Base-by-base conservation (phyloP, 768 basidiomycete species). In the Naganishia randhawae region DNA sequence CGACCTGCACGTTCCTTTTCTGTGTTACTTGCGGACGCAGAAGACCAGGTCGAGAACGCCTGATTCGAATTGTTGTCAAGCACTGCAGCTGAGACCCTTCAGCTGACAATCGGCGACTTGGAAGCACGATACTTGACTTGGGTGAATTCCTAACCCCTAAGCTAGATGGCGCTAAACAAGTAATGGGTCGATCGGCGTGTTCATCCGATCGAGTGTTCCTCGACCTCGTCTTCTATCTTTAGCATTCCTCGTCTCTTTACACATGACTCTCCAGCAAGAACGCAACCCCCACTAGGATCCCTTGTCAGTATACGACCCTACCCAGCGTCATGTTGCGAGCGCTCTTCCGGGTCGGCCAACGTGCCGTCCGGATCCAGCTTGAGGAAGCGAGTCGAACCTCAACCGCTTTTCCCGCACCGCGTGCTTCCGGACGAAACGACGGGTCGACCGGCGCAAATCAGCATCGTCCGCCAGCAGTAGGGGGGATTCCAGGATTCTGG, bases 311-410 rank as follows among this genome's bases (percentile, higher is more conserved):
- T n/a, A 64, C n/a, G n/a, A 39, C 37, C 37, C 37, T 52, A 37
- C 29, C 29, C 52, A 35, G 11, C 33, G 45, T 11, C 50, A 53
- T 66, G 50, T 37, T 51, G 11, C 65, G 51, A 53, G 51, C 50
- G 9, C 48, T 41, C n/a, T 48, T 66, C 65, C 50, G 48, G 19
- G 65, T 66, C 3, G 35, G 48, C 50, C 65, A 66, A 53, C 50
- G 65, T 29, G 50, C 48, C 7, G 22, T 41, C 37, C 35, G 57
- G 37, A 61, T 61, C 8, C 57, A 61, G 57, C 57, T 61, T 22
- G 57, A 61, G 22, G 31, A 33, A 35, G 33, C 32, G 7, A 55
- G 19, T 22, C 31, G 31, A 29, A 14, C 54, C 3, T 19, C 54
- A 16, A n/a, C 57, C 33, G 54, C 64, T 25, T 62, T 50, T 37